Base-by-base conservation (phyloP, 2,329 filamentous ascomycete species). In the Dendryphion nanum region DNA sequence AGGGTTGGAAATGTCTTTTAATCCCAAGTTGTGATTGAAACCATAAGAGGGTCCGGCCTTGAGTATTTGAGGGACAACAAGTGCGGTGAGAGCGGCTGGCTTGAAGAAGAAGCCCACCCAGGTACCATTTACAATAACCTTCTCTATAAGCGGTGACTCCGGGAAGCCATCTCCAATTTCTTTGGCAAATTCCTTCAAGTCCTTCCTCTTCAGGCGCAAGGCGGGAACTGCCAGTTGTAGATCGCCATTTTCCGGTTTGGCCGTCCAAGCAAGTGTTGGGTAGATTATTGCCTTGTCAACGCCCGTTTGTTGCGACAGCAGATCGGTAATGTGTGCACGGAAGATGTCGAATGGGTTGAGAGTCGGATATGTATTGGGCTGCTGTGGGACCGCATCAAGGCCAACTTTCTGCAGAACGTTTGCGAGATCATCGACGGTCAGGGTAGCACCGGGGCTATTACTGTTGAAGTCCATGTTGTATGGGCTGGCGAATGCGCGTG, bases 91-190 rank as follows among this genome's bases (percentile, higher is more conserved):
- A 12, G 82, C 78, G 3, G 70, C 73, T n/a, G 78, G 71, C 68
- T 85, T 86, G 76, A 90, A 85, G 74, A 83, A 90, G 72, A 95
- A 91, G 53, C 82, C 79, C 28, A 95, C 68, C 55, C 87, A 89
- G 33, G 81, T 79, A 48, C 82, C 84, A 43, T 73, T 76, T n/a
- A 75, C 72, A 10, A 73, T 70, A 13, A 87, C 87, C 61, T 83
- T 83, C 51, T 85, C 77, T 45, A 93, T 75, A 18, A 94, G 75
- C 15, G 85, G 79, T 45, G 83, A 85, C 45, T 86, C 80, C 36
- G 86, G 85, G 65, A 88, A 89, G 78, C 70, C 67, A 34, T 75
- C 70, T 15, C 67, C 74, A 42, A 82, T 68, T 53, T 82, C 76
- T 49, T 73, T 66, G 26, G 75, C 72, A 28, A 79, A 66, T 35